phyloP scores from a whole-genome alignment of 345 rosid genomes.

The Populus ilicifolia region DNA sequence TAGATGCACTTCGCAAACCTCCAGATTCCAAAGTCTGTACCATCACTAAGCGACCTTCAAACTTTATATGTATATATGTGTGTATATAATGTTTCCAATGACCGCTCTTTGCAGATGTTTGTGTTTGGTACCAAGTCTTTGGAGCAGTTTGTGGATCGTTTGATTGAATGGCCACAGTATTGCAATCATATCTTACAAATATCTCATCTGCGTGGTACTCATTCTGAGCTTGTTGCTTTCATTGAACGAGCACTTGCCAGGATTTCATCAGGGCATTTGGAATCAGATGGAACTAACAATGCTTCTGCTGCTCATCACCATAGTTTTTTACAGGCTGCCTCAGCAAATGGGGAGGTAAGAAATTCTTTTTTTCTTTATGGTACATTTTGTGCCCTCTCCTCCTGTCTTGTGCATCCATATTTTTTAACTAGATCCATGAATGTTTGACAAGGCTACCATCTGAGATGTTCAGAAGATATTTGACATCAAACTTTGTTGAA shows the following conservation, averaged over 20 bases:
- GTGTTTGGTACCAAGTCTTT: constrained; percentile 90
- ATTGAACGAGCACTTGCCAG: constrained; percentile 82
- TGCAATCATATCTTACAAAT: constrained; percentile 97
- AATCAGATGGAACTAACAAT: constrained; percentile 50
- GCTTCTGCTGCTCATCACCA: constrained; percentile 43
- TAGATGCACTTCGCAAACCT: constrained; percentile 94
- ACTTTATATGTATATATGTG: not conserved
- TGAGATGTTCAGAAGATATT: not conserved
- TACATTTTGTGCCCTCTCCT: not conserved
- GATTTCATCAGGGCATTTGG: constrained; percentile 75
- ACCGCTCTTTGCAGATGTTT: constrained; percentile 66
- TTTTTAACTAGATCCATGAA: not conserved
- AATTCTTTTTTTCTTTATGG: not conserved
- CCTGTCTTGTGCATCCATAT: not conserved
- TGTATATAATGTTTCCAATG: constrained; percentile 1
- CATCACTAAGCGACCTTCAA: not conserved
- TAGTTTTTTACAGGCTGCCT: constrained; percentile 41
- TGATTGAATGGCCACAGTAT: constrained; percentile 96
- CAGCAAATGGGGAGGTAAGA: constrained; percentile 67
- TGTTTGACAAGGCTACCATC: not conserved
- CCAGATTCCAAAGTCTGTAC: constrained; percentile 90
- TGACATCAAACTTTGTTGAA: not conserved
- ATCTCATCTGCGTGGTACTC: constrained; percentile 84
- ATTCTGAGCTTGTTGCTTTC: constrained; percentile 78
- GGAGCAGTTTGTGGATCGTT: constrained; percentile 94